Evolutionary conservation across 257 asterid species (phyloP).

Genomic region (Solanum gracilifrons): DNA sequence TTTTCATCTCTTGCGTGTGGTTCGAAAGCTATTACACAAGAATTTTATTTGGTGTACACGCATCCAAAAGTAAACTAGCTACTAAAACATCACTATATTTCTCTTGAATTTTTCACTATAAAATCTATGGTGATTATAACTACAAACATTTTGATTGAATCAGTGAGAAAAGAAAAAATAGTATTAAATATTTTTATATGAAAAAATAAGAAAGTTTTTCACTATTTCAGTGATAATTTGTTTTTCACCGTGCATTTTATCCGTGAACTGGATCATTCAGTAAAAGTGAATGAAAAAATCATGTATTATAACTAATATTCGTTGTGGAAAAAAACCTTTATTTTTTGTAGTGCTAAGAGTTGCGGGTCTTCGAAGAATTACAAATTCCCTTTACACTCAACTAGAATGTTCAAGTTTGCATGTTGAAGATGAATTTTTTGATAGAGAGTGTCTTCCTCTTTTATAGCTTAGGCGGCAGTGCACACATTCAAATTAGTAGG

Average conservation of each 20-base stretch:
- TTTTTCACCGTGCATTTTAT: no score
- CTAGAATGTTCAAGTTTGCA: neutral
- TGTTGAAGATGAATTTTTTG: neutral
- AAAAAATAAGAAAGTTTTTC: no score
- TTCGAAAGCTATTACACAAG: neutral
- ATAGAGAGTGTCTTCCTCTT: neutral
- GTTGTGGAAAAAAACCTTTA: no score
- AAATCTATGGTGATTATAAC: rapidly evolving
- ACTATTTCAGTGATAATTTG: rapidly evolving
- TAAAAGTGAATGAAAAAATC: no score
- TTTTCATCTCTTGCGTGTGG: rapidly evolving
- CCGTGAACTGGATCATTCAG: rapidly evolving
- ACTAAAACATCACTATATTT: neutral
- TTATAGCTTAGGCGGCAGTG: neutral
- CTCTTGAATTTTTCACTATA: neutral
- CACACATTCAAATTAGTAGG: neutral
- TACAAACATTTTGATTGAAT: no score
- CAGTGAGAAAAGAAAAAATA: no score
- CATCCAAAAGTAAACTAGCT: neutral
- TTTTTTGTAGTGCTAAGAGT: neutral
- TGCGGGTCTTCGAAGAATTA: no score
- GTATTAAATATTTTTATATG: no score
- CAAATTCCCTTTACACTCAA: neutral
- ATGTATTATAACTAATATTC: no score
- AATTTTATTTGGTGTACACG: neutral